Evolutionary conservation across 306 rosid species (phyloP), one percentile per base, ranked within the genome.

Genomic region (Begonia fuchsioides): DNA sequence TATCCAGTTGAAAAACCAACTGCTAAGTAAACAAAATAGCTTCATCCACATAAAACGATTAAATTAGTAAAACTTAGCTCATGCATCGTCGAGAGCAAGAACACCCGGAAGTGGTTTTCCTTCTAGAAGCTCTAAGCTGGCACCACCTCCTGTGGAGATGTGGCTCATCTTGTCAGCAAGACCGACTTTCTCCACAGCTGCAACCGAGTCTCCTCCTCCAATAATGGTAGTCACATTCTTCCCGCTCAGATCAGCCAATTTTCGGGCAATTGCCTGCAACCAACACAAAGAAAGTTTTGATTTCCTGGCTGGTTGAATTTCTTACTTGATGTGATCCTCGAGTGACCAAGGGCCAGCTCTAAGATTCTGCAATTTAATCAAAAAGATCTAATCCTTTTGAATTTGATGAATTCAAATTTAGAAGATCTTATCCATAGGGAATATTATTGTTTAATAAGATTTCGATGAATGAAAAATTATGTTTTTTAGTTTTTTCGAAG

Each of bases 61-160:
- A 60, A 54, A 61, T 57, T 10, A 8, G 38, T 43, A 17, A 9
- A 20, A 3, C 13, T 58, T 39, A 47, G 64, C 58, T 77, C 43
- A 88, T 39, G 95, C 97, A 43, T 84, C 82, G 51, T 81, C 69
- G 18, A 90, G 95, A 35, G 95, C 97, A 50, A 81, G 84, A 58
- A 90, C 97, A 35, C 94, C 97, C 12, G 97, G 97, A 63, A 90
- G 97, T 49, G 62, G 43, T 69, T 90, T 90, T 32, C 95, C 97
- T 69, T 90, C 97, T 49, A 90, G 97, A 71, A 88, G 95, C 93
- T 84, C 97, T 46, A 88, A 76, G 82, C 97, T 88, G 62, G 97
- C 97, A 64, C 97, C 97, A 2, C 97, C 97, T 19, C 97, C 97
- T 0, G 97, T 88, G 1, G 95, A 83, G 67, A 88, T 88, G 78